These are phyloP conservation scores for Neonectria ditissima DNA, from an alignment of 2,329 filamentous ascomycete genomes.

Conservation along the genomic window DNA sequence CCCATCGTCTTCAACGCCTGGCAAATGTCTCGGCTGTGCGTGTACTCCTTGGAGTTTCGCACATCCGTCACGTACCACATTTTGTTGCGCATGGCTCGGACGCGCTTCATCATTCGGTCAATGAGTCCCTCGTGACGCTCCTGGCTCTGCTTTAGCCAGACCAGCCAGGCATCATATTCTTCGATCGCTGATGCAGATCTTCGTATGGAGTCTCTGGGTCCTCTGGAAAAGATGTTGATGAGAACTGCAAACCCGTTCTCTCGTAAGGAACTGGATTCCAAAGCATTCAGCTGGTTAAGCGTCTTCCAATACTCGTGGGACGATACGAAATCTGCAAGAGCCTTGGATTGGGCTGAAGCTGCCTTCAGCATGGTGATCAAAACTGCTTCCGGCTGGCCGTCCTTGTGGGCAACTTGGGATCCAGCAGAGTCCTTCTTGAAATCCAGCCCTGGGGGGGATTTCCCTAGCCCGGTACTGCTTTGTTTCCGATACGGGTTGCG, in stretches of 20 bases:
- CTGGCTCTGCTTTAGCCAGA: conserved; percentile 85
- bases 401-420: conserved; percentile 35
- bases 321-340: conserved; percentile 84
- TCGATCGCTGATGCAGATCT: conserved; percentile 79
- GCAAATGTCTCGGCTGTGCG: conserved; percentile 87
- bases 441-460: conserved; percentile 20
- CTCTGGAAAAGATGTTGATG: conserved; percentile 79
- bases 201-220: conserved; percentile 76
- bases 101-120: conserved; percentile 78
- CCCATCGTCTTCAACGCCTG: conserved; percentile 93
- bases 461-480: conserved; percentile 28
- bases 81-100: conserved; percentile 87
- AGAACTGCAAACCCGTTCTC: conserved; percentile 78
- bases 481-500: conserved; percentile 68
- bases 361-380: conserved; percentile 80
- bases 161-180: conserved; percentile 83
- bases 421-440: conserved; percentile 21
- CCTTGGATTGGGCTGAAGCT: conserved; percentile 80
- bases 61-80: conserved; percentile 99
- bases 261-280: conserved; percentile 71
- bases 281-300: conserved; percentile 75
- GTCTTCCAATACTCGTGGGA: conserved; percentile 90
- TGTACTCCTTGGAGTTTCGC: conserved; percentile 87
- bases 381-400: conserved; percentile 62
- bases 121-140: conserved; percentile 81